A percentile compares a stretch with the other conserved stretches of the same genome.
Conservation (phyloP, 805 yeast species). For the Starmerella cellae region DNA sequence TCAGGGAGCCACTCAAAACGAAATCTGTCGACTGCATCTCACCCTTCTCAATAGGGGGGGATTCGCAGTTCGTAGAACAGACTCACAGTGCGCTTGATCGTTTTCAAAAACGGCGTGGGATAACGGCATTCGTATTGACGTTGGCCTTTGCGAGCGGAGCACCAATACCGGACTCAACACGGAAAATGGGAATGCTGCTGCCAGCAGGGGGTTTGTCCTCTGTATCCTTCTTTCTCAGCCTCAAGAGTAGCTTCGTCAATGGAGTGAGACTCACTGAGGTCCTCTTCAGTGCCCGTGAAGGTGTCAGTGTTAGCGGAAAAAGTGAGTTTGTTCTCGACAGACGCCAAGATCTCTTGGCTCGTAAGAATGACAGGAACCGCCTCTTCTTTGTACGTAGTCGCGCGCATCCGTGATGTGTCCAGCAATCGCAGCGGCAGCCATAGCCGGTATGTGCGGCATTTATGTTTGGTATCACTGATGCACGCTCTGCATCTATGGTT, state of each 20-base stretch:
- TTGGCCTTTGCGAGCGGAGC: slow-evolving; percentile 93
- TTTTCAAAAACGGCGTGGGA: slow-evolving; percentile 97
- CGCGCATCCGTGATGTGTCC: slow-evolving; percentile 90
- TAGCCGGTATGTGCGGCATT: too few relatives aligned
- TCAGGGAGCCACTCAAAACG: slow-evolving; percentile 73
- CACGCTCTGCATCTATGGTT: too few relatives aligned
- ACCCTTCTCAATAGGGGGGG: slow-evolving; percentile 43
- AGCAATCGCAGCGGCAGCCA: slow-evolving; percentile 95
- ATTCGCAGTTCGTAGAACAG: slow-evolving; percentile 86
- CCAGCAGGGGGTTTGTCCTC: slow-evolving; percentile 25
- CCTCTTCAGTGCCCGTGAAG: slow-evolving; percentile 34
- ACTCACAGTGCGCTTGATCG: slow-evolving; percentile 95
- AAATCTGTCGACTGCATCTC: slow-evolving; percentile 67
- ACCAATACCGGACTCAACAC: slow-evolving; percentile 65
- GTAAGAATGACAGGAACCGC: slow-evolving; percentile 27
- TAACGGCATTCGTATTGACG: slow-evolving; percentile 96
- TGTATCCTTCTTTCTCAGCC: slow-evolving; percentile 28
- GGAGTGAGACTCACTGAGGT: slow-evolving; percentile 40
- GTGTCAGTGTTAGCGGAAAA: slow-evolving; percentile 29
- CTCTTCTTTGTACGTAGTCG: slow-evolving; percentile 40
- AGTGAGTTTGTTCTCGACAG: background rate
- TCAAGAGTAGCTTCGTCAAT: slow-evolving; percentile 39
- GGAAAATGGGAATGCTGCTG: slow-evolving; percentile 62
- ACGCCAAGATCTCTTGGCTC: slow-evolving; percentile 25
- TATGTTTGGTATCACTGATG: too few relatives aligned